Evolutionary conservation across 2,329 filamentous ascomycete species (phyloP).

Genomic region (Cladosporium sp.): DNA sequence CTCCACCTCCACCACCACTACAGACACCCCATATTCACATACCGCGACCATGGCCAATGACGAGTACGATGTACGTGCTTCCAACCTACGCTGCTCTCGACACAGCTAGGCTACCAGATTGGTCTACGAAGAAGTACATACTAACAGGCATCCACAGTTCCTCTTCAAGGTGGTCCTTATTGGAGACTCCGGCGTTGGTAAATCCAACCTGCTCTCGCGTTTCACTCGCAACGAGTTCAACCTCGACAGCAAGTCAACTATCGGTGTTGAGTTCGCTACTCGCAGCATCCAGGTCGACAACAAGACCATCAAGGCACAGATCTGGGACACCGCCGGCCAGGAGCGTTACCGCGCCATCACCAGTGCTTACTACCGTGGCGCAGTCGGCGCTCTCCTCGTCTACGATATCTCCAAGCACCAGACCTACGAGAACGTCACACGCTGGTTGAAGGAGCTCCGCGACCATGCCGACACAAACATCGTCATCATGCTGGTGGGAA

Average conservation of each 20-base stretch:
- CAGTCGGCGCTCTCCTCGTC: conserved; percentile 92
- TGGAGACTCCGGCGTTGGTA: conserved; percentile 98
- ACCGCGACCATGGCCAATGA: conserved; percentile 86
- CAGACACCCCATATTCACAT: background rate
- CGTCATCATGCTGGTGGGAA: conserved; percentile 97
- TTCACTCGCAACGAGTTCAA: conserved; percentile 99
- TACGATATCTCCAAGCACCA: conserved; percentile 99
- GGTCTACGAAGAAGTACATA: conserved; percentile 21
- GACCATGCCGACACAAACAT: conserved; percentile 99
- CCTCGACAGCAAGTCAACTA: conserved; percentile 98
- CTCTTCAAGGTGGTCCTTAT: conserved; percentile 99
- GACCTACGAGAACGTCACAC: conserved; percentile 97
- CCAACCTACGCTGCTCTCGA: background rate
- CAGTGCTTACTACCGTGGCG: conserved; percentile 97
- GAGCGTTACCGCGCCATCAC: conserved; percentile 99
- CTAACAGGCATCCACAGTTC: conserved; percentile 59
- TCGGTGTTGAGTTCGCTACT: conserved; percentile 98
- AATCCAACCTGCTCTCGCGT: conserved; percentile 98
- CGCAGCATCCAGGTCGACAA: conserved; percentile 97
- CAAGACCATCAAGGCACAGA: conserved; percentile 99
- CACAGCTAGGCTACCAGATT: background rate
- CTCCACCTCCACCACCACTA: background rate
- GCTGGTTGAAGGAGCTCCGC: conserved; percentile 97
- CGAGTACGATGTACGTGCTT: conserved; percentile 89
- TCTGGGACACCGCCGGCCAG: conserved; percentile 99